Evolutionary conservation across 495 filamentous ascomycete genomes (phyloP).

Genomic region (Astrocystis sublimbata): DNA sequence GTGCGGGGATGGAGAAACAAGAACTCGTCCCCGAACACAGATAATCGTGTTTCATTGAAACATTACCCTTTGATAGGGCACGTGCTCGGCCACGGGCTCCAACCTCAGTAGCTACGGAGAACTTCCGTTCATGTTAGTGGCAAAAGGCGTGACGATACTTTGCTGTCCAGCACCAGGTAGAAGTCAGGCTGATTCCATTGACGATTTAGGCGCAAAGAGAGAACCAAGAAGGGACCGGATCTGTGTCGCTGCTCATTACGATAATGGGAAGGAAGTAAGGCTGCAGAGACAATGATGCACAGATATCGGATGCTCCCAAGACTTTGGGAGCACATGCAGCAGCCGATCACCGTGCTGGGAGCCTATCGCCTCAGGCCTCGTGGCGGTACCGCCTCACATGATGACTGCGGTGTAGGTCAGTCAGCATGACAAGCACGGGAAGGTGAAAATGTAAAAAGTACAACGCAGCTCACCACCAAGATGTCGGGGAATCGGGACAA

Average conservation of each 20-base stretch:
- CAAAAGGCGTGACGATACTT: background rate
- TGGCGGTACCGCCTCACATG: constrained; percentile 7
- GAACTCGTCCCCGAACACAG: background rate
- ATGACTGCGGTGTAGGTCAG: background rate
- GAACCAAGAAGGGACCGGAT: background rate
- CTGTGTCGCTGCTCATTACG: background rate
- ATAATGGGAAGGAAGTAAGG: background rate
- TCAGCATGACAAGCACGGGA: no score
- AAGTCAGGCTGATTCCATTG: background rate
- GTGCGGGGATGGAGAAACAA: background rate
- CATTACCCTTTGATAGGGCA: background rate
- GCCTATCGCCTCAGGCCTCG: constrained; percentile 13
- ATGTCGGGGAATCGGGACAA: no score
- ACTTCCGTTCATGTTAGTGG: background rate
- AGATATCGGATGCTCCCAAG: background rate
- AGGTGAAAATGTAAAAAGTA: no score
- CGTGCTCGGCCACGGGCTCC: background rate
- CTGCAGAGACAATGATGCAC: constrained; percentile 9
- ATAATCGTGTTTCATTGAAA: background rate
- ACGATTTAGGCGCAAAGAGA: background rate
- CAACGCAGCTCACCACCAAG: constrained; percentile 6
- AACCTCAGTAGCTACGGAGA: background rate
- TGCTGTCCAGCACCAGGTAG: no score
- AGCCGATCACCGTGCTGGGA: background rate
- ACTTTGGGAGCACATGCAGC: constrained; percentile 1